phyloP scores from a whole-genome alignment of 139 green algal species.

The Mesostigma viride region DNA sequence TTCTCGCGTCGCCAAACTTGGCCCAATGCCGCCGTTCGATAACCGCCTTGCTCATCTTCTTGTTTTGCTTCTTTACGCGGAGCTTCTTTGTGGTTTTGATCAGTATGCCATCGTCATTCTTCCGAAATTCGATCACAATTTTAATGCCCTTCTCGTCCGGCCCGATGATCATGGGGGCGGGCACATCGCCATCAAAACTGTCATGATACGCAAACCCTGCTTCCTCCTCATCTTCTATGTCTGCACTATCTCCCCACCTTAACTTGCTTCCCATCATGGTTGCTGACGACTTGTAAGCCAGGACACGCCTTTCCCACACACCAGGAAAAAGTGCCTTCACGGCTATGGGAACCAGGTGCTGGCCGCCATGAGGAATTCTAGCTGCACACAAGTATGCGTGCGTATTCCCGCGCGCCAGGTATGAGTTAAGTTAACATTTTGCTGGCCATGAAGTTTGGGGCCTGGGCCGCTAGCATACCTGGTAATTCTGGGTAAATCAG shows the following conservation, averaged over 20 bases:
- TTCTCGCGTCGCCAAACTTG: conserved; percentile 71
- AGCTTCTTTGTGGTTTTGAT: conserved; percentile 82
- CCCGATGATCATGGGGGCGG: conserved; percentile 36
- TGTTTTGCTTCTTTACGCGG: conserved; percentile 50
- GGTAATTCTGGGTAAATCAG: too few species aligned
- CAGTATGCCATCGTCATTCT: conserved; percentile 38
- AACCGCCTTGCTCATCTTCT: conserved; percentile 64
- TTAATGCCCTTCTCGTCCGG: conserved; percentile 84
- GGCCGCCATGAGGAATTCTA: too few species aligned
- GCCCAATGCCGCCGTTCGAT: conserved; percentile 59
- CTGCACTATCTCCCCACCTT: conserved; percentile 3
- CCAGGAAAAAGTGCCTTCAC: too few species aligned
- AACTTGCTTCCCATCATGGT: background rate
- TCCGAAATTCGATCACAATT: conserved; percentile 73
- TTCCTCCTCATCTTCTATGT: conserved; percentile 1
- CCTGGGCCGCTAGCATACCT: too few species aligned
- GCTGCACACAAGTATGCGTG: too few species aligned
- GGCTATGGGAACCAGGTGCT: too few species aligned
- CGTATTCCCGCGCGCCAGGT: too few species aligned
- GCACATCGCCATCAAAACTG: background rate
- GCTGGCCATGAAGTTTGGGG: too few species aligned
- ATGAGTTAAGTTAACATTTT: too few species aligned
- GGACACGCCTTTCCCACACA: too few species aligned
- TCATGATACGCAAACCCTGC: too few species aligned
- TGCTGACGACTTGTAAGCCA: too few species aligned